These are phyloP conservation scores for Quercus dentata DNA, from an alignment of 306 rosid genomes.

Conservation along the genomic window DNA sequence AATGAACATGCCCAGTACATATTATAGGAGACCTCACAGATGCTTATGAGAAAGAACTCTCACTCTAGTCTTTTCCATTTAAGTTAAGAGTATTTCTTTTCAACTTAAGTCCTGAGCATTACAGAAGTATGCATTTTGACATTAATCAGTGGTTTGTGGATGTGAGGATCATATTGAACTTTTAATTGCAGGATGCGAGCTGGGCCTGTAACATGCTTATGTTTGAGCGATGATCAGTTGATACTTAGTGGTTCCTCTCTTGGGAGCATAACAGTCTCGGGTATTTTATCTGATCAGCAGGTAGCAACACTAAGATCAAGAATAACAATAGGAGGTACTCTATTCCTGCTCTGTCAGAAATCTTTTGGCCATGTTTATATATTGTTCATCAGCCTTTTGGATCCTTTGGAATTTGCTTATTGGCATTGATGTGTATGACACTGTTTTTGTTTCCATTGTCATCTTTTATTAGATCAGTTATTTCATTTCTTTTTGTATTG, in stretches of 20 bases:
- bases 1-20: too few relatives aligned
- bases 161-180: constrained; percentile 15
- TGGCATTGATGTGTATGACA: neutral
- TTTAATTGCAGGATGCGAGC: constrained; percentile 62
- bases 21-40: too few relatives aligned
- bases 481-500: neutral
- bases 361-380: neutral
- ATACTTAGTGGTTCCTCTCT: constrained; percentile 70
- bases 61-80: neutral
- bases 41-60: neutral
- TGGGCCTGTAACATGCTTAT: constrained; percentile 67
- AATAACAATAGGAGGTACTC: constrained; percentile 50
- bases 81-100: neutral
- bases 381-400: neutral
- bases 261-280: constrained; percentile 62
- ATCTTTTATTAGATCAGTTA: neutral
- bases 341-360: constrained; percentile 20
- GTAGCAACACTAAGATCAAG: constrained; percentile 55
- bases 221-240: constrained; percentile 68
- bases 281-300: constrained; percentile 50
- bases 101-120: neutral
- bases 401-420: neutral
- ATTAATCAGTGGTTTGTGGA: neutral
- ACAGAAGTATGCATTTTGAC: neutral
- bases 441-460: neutral